Conservation (phyloP, 306 rosid species). For the Trichosanthes truncata region DNA sequence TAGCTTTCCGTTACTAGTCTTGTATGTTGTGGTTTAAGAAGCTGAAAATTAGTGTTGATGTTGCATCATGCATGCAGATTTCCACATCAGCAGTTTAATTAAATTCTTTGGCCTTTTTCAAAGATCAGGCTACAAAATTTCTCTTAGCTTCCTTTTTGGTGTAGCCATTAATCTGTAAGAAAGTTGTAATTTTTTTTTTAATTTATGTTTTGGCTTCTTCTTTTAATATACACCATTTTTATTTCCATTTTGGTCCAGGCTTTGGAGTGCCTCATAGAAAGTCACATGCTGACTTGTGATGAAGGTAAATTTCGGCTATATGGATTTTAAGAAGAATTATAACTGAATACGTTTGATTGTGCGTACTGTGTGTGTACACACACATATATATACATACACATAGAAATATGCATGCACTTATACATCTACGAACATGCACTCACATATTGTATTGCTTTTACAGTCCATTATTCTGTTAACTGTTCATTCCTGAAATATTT, state of each 20-base stretch:
- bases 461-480: not conserved
- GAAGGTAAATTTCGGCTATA: conserved; percentile 41
- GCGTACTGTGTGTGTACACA: not conserved
- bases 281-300: conserved; percentile 89
- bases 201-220: not conserved
- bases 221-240: conserved; percentile 1
- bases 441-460: not conserved
- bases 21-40: not conserved
- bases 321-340: not conserved
- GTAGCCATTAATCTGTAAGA: not conserved
- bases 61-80: not conserved
- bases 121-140: not conserved
- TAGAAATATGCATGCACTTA: not conserved
- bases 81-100: not conserved
- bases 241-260: conserved; percentile 49
- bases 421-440: not conserved
- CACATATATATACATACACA: not conserved
- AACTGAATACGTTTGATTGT: not conserved
- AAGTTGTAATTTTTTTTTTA: not conserved
- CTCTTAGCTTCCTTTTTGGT: not conserved
- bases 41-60: not conserved
- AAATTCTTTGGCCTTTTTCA: not conserved
- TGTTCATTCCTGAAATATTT: not conserved
- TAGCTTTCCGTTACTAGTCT: not conserved
- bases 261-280: conserved; percentile 86